A percentile compares a stretch with the other conserved stretches of the same genome.
phyloP scores from a whole-genome alignment of 1,284 basidiomycete genomes.

The Cryptococcus deneoformans region DNA sequence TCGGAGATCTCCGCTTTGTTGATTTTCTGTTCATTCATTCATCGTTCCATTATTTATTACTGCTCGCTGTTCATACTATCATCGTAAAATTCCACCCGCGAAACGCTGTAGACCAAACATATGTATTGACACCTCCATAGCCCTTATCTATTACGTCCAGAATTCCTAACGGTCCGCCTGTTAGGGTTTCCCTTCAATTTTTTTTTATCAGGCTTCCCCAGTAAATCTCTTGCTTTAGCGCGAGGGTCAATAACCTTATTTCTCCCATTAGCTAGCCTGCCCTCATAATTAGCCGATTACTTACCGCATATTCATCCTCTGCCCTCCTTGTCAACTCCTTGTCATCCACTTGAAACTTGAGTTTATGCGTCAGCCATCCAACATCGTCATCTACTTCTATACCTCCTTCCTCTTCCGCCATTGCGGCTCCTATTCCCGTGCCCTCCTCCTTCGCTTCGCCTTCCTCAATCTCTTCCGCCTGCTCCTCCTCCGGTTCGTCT shows the following conservation, averaged over 20 bases:
- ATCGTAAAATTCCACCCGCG: neutral
- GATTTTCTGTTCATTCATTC: slow-evolving; percentile 7
- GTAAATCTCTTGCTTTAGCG: slow-evolving; percentile 43
- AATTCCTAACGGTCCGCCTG: neutral
- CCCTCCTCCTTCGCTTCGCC: slow-evolving; percentile 35
- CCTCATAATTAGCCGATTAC: slow-evolving; percentile 8
- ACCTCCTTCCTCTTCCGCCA: slow-evolving; percentile 55
- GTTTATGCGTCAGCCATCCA: slow-evolving; percentile 70
- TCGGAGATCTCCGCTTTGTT: slow-evolving; percentile 4
- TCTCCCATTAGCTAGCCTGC: no score
- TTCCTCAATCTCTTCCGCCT: slow-evolving; percentile 22
- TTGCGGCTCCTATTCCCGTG: slow-evolving; percentile 24
- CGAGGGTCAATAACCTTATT: slow-evolving; percentile 48
- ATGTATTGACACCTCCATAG: neutral
- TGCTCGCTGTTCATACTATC: slow-evolving; percentile 4
- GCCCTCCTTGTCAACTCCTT: slow-evolving; percentile 66
- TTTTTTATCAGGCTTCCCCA: slow-evolving; percentile 5
- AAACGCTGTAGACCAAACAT: no score
- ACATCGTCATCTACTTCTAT: slow-evolving; percentile 79
- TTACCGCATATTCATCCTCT: slow-evolving; percentile 85
- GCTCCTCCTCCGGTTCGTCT: slow-evolving; percentile 19
- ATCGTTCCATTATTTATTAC: slow-evolving; percentile 12
- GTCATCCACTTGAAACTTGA: slow-evolving; percentile 77
- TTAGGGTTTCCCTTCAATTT: neutral
- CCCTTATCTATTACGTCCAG: neutral